Base-by-base conservation (phyloP, 176 grass and related monocot species). In the Leersia perrieri region DNA sequence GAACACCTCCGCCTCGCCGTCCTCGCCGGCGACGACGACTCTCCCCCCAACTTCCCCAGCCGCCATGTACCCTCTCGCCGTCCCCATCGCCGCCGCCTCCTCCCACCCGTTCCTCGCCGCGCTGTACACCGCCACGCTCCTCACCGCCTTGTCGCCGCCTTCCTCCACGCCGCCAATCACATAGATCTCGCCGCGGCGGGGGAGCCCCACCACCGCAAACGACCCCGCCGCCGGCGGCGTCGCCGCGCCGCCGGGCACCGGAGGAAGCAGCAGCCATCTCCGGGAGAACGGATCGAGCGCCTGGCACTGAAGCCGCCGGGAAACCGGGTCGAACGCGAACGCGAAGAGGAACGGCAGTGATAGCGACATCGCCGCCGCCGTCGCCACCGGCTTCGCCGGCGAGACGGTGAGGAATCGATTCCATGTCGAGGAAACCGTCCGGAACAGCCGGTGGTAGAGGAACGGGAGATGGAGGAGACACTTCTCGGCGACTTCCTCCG, bases 391-490 rank as follows among this genome's bases (percentile, higher is more conserved):
- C 22, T 89, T 85, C 67, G 66, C 87, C 1, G 80, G 74, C 5
- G 87, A 40, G 84, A 89, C 85, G 28, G 89, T 88, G 72, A 99
- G 89, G 31, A 90, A 92, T 2, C 89, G 83, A 79, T 99, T 99
- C 97, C 97, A 99, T 64, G 83, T 85, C 39, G 91, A 87, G 13
- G 97, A 99, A 8, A 99, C 97, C 26, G 93, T 93, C 65, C 93
- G 97, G 57, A 92, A 90, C 14, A 99, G 89, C 4, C 90, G 86
- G 63, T 94, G 97, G 84, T 96, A 99, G 36, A 94, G 97, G 58
- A 99, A 99, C 22, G 97, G 97, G n/a, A 99, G 75, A 85, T 95
- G 97, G 79, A 99, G 87, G 75, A 99, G 89, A 82, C 97, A 99
- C 90, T 95, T 94, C 82, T 99, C 97, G 9, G 97, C 97, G 81